phyloP scores from a whole-genome alignment of 164 flowering plant species.

The Stephania japonica region DNA sequence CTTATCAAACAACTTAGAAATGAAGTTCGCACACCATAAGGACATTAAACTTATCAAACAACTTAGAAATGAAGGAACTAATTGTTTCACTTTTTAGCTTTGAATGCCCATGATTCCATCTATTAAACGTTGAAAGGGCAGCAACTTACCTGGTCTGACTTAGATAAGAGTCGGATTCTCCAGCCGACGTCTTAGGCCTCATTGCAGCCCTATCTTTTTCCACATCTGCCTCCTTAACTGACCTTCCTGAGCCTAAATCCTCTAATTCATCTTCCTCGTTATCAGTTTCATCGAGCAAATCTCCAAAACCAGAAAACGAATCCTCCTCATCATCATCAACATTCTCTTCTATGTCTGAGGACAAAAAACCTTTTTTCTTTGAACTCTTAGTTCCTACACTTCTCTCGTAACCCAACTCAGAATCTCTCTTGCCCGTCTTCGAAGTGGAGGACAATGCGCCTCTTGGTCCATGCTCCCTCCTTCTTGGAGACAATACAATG shows the following conservation, averaged over 20 bases:
- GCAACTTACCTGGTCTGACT: constrained; percentile 64
- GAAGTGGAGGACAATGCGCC: neutral
- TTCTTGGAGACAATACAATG: constrained; percentile 7
- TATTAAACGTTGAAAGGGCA: neutral
- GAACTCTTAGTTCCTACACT: constrained; percentile 14
- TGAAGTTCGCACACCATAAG: too few relatives aligned
- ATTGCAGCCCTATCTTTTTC: constrained; percentile 13
- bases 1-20: neutral
- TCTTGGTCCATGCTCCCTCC: constrained; percentile 3
- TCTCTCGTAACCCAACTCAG: constrained; percentile 11
- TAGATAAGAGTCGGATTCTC: constrained; percentile 48
- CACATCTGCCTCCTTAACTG: constrained; percentile 27
- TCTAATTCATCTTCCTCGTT: constrained; percentile 1
- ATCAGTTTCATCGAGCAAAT: constrained; percentile 8
- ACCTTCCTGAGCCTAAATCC: constrained; percentile 15
- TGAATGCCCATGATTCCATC: neutral
- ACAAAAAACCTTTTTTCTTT: neutral
- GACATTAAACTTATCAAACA: neutral
- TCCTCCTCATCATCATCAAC: constrained; percentile 18
- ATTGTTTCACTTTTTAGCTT: neutral
- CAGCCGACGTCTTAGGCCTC: constrained; percentile 25
- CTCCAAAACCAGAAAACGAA: constrained; percentile 8
- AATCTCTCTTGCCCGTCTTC: constrained; percentile 21
- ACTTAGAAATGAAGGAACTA: neutral
- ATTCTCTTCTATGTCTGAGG: constrained; percentile 14